Base-by-base conservation (phyloP, 176 grass and related monocot genomes). In the Echinochloa phyllopogon region DNA sequence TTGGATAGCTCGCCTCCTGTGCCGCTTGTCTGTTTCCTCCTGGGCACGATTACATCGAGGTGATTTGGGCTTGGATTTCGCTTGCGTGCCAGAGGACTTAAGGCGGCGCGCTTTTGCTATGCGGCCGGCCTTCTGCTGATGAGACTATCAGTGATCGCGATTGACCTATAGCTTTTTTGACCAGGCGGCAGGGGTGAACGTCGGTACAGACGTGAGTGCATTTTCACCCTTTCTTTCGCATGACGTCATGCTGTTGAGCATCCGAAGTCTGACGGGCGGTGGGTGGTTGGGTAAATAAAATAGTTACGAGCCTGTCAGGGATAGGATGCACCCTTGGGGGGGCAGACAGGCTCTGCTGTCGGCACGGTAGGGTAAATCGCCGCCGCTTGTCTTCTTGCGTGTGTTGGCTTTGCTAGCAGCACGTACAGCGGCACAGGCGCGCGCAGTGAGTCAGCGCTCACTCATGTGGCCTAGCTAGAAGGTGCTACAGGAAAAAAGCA, bases 161-260 rank as follows among this genome's bases (percentile, higher is more conserved):
- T 44, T 47, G 69, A 64, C 50, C 85, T 10, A 5, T 52, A 77
- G 63, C 38, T 8, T 59, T 68, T 74, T 83, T 62, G 53, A 62
- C 52, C 50, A 58, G 3, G 6, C 3, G 11, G 2, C 2, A 36
- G 38, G 45, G 49, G 37, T 68, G 29, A n/a, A 37, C 51, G 29
- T 75, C 50, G 58, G 14, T 18, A 0, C 10, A 0, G 29, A 33
- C 29, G 17, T 10, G 36, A 38, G 53, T 53, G 1, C 16, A 6
- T 40, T 13, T 15, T 16, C 10, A 13, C 8, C 0, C 7, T 1
- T 33, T 49, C 8, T 58, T 58, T 60, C 13, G 8, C 49, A 10
- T 18, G 50, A 56, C 53, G 49, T 53, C 36, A 63, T 63, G 59
- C 59, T 10, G 23, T 9, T 13, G n/a, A 27, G 60, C 25, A 33